Conservation (phyloP, 805 yeast genomes). For the Alloascoidea africana region DNA sequence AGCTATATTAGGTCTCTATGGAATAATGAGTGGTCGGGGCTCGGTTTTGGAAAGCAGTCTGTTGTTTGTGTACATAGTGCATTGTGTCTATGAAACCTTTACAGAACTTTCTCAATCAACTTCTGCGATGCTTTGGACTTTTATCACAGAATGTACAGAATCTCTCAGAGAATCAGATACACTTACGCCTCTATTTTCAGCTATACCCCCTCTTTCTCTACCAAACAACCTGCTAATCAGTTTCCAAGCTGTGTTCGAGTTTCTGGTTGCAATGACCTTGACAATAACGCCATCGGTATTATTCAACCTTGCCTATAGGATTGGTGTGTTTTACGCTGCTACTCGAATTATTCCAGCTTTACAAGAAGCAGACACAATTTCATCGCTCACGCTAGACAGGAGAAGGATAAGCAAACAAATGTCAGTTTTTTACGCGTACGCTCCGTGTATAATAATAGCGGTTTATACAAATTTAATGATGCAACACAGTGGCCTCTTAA, state of each 20-base stretch:
- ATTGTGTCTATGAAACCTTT: slow-evolving; percentile 84
- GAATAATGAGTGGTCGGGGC: slow-evolving; percentile 71
- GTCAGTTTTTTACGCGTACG: slow-evolving; percentile 2
- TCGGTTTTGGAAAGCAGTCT: slow-evolving; percentile 84
- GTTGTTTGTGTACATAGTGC: slow-evolving; percentile 79
- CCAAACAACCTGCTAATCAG: no score
- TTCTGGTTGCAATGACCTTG: slow-evolving; percentile 30
- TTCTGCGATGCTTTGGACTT: slow-evolving; percentile 17
- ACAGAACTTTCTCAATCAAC: slow-evolving; percentile 60
- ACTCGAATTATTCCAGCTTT: slow-evolving; percentile 89
- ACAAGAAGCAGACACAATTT: no score
- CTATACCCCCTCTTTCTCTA: no score
- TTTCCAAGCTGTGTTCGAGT: slow-evolving; percentile 20
- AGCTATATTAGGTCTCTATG: slow-evolving; percentile 60
- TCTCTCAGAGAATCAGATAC: neutral
- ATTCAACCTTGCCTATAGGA: slow-evolving; percentile 70
- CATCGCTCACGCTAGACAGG: no score
- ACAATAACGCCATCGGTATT: slow-evolving; percentile 73
- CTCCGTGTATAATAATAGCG: slow-evolving; percentile 83
- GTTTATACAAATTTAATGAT: slow-evolving; percentile 90
- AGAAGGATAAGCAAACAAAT: no score
- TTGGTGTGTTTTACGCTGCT: slow-evolving; percentile 79
- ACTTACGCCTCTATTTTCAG: no score
- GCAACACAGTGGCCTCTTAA: slow-evolving; percentile 70
- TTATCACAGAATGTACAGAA: slow-evolving; percentile 10